Evolutionary conservation across 805 yeast genomes (phyloP), one percentile per base, ranked within the genome.

Genomic region (Helenozyma rhizophorensis): DNA sequence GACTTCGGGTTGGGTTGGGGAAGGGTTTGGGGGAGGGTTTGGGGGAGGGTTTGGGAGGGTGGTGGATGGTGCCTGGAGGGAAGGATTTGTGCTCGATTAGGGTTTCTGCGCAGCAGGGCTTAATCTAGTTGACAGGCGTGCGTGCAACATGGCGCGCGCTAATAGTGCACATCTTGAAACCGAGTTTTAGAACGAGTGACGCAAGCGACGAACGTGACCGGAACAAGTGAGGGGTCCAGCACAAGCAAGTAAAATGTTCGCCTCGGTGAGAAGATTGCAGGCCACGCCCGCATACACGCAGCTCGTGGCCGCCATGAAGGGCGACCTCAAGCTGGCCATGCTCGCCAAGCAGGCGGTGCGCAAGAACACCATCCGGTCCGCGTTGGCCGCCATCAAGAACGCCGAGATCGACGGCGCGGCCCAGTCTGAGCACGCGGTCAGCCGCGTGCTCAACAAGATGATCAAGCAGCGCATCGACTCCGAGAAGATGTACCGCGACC

Each of bases 401-500:
- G 57, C 40, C 32, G 57, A 53, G 35, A 49, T 50, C 19, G 50
- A 49, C 31, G 56, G 57, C 21, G 50, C 41, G 8, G 34, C 37
- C 30, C 53, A 53, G 37, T 44, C 48, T 16, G 58, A 53, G 27
- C 49, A 33, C 21, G 44, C 42, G 27, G 25, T 46, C 25, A 37
- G 33, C 28, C 40, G 39, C 15, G 45, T 49, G 15, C 43, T 51
- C 31, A 33, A 25, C 14, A 74, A 72, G 34, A 53, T 75, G 43
- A 57, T 75, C 21, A 56, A 61, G 14, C 77, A 76, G 44, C 64
- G 83, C 40, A 47, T 43, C 17, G 76, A 74, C 37, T 69, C 81
- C 1, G 67, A 68, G 27, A 58, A 52, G 9, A 75, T 75, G 45
- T 79, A 70, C 46, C 30, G 44, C 9, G 53, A 56, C 12, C 71